phyloP scores from a whole-genome alignment of 495 filamentous ascomycete species.

The Penicillium bovifimosum region DNA sequence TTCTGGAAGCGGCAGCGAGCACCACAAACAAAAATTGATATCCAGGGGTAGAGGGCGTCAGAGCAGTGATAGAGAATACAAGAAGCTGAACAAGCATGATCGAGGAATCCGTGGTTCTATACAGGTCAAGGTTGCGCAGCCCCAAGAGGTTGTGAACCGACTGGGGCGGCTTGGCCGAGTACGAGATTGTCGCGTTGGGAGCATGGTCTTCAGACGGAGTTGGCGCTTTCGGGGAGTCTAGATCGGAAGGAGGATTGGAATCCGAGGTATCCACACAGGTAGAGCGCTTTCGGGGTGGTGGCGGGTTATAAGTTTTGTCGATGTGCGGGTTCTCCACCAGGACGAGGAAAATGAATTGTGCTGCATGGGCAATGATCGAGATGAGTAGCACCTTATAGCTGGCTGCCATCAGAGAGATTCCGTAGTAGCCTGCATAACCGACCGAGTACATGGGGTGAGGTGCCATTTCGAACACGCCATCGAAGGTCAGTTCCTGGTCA shows the following conservation, averaged over 20 bases:
- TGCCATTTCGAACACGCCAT: conserved; percentile 98
- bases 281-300: conserved; percentile 62
- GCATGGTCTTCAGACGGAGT: conserved; percentile 34
- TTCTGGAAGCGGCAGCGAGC: conserved; percentile 75
- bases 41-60: conserved; percentile 70
- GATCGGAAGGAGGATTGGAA: conserved; percentile 28
- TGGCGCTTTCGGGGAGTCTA: conserved; percentile 35
- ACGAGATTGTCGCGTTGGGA: conserved; percentile 33
- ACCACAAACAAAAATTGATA: conserved; percentile 73
- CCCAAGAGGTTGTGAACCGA: conserved; percentile 78
- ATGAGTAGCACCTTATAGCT: conserved; percentile 97
- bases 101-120: conserved; percentile 77
- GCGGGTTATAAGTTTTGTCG: conserved; percentile 94
- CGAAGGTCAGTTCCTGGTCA: conserved; percentile 95
- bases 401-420: conserved; percentile 96
- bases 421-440: conserved; percentile 96
- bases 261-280: conserved; percentile 33
- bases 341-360: conserved; percentile 87
- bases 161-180: conserved; percentile 47
- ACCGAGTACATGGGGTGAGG: conserved; percentile 99
- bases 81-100: conserved; percentile 69
- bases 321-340: conserved; percentile 95
- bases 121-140: conserved; percentile 76
- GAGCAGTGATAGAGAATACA: conserved; percentile 61
- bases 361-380: conserved; percentile 89